Evolutionary conservation across 169 alveolate genomes (phyloP).

Genomic region (Plasmodium blacklocki): DNA sequence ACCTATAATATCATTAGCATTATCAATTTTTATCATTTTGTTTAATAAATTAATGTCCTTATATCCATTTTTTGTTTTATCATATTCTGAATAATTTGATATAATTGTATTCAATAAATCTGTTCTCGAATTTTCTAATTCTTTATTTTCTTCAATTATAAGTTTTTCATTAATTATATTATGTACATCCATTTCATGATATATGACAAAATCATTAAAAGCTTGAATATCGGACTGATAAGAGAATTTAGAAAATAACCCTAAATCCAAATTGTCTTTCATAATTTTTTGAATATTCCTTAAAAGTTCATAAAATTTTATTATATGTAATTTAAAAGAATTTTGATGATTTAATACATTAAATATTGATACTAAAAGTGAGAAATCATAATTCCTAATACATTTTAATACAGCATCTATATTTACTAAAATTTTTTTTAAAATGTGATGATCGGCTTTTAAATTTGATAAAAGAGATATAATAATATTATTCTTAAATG

Average conservation of each 20-base stretch:
- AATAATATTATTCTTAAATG: slow-evolving; percentile 57
- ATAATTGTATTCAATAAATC: slow-evolving; percentile 18
- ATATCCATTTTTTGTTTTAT: slow-evolving; percentile 12
- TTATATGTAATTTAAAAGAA: slow-evolving; percentile 45
- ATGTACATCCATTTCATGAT: slow-evolving; percentile 38
- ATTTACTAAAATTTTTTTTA: slow-evolving; percentile 47
- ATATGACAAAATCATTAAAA: slow-evolving; percentile 60
- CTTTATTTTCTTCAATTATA: slow-evolving; percentile 19
- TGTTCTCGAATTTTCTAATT: slow-evolving; percentile 12
- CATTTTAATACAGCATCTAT: slow-evolving; percentile 48
- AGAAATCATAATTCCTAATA: slow-evolving; percentile 35
- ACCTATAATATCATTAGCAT: slow-evolving; percentile 58
- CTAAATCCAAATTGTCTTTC: slow-evolving; percentile 19
- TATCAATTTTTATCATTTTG: slow-evolving; percentile 44
- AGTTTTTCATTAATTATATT: slow-evolving; percentile 41
- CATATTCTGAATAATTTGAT: slow-evolving; percentile 12
- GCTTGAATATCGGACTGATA: slow-evolving; percentile 8
- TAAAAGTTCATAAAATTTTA: slow-evolving; percentile 64
- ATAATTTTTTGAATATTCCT: slow-evolving; percentile 39
- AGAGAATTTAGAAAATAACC: slow-evolving; percentile 8
- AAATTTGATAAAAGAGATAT: slow-evolving; percentile 67
- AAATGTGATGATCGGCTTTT: slow-evolving; percentile 66
- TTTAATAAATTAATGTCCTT: slow-evolving; percentile 6
- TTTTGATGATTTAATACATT: slow-evolving; percentile 73
- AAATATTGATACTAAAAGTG: slow-evolving; percentile 51